These are phyloP conservation scores for Nepenthes gracilis DNA, from an alignment of 148 eudicot genomes.

Conservation along the genomic window DNA sequence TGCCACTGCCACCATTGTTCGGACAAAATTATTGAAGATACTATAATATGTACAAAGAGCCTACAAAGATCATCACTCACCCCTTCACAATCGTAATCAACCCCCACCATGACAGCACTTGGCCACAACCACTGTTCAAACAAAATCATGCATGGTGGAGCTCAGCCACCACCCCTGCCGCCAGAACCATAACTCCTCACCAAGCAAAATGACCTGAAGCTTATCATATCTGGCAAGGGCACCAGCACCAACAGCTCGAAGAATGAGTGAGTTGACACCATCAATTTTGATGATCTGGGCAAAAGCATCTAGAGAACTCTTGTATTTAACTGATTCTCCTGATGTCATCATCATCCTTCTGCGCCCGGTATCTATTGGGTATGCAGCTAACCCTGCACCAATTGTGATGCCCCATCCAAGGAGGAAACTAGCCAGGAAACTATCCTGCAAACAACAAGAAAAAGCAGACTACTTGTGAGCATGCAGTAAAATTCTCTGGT, in stretches of 20 bases:
- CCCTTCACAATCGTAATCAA: no score
- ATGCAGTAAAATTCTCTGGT: neutral
- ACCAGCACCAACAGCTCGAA: constrained; percentile 44
- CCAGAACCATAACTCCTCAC: constrained; percentile 33
- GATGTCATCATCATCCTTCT: constrained; percentile 50
- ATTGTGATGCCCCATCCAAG: no score
- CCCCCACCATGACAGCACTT: no score
- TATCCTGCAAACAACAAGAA: constrained; percentile 19
- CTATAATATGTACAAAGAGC: no score
- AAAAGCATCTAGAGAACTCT: constrained; percentile 33
- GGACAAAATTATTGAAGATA: no score
- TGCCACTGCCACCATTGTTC: no score
- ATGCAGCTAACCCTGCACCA: constrained; percentile 17
- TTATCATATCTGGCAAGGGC: constrained; percentile 33
- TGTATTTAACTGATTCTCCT: constrained; percentile 36
- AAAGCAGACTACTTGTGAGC: no score
- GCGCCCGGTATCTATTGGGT: constrained; percentile 34
- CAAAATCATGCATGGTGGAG: no score
- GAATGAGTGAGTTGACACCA: constrained; percentile 34
- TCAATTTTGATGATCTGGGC: constrained; percentile 29
- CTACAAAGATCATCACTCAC: no score
- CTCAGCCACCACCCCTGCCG: constrained; percentile 5
- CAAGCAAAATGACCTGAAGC: constrained; percentile 23
- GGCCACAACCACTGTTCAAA: no score
- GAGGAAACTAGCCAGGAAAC: neutral